Percentiles rank a stretch among this genome's conserved stretches.
Evolutionary conservation across 306 rosid genomes (phyloP).

Genomic region (Inga leiocalycina): DNA sequence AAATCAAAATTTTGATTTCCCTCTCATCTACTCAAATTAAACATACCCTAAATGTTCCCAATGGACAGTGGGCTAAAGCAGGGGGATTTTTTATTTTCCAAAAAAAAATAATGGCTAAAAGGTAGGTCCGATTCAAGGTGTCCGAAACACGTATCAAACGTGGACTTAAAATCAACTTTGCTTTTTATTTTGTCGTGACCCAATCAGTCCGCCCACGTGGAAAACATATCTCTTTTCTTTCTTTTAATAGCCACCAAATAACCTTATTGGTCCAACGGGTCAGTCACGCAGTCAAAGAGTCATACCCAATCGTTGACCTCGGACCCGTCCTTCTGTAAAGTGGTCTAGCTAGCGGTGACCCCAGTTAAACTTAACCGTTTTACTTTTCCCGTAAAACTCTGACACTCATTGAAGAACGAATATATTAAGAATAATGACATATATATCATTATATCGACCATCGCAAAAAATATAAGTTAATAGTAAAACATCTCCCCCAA

Average conservation of each 20-base stretch:
- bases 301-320: conserved; percentile 36
- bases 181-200: background rate
- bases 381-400: conserved; percentile 10
- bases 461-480: background rate
- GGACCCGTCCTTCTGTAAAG: conserved; percentile 21
- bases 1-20: no score
- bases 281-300: conserved; percentile 46
- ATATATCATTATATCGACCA: background rate
- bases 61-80: background rate
- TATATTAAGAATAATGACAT: conserved; percentile 10
- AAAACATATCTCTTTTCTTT: background rate
- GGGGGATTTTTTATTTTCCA: background rate
- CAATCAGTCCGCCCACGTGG: conserved; percentile 24
- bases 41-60: background rate
- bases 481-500: conserved; percentile 36
- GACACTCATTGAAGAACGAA: conserved; percentile 27
- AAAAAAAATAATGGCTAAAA: no score
- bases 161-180: background rate
- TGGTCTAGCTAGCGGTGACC: background rate
- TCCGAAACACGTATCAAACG: background rate
- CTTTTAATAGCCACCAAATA: conserved; percentile 30
- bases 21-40: no score
- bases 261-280: conserved; percentile 30
- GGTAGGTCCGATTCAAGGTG: background rate
- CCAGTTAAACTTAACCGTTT: background rate